Conservation (phyloP, 306 rosid genomes). For the Adenanthera pavonina region DNA sequence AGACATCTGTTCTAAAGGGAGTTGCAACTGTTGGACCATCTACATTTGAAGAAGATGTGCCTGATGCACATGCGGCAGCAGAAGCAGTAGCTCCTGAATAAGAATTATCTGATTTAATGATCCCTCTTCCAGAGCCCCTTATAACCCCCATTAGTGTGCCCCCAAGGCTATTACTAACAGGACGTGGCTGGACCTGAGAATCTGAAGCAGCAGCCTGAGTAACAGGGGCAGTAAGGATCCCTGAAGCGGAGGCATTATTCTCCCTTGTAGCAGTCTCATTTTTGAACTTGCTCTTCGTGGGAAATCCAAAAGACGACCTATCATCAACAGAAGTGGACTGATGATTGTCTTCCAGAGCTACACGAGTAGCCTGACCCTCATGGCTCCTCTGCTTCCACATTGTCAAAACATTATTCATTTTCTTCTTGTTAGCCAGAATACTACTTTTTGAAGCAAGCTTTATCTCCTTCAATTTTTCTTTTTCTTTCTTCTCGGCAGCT, state of each 20-base stretch:
- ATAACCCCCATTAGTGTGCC: slow-evolving; percentile 95
- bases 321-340: slow-evolving; percentile 63
- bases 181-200: slow-evolving; percentile 69
- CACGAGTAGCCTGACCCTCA: slow-evolving; percentile 89
- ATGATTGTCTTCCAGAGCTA: slow-evolving; percentile 80
- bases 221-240: slow-evolving; percentile 47
- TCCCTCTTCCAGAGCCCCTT: slow-evolving; percentile 92
- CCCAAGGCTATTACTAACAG: slow-evolving; percentile 85
- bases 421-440: slow-evolving; percentile 92
- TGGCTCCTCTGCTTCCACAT: slow-evolving; percentile 99
- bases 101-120: slow-evolving; percentile 64
- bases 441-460: slow-evolving; percentile 96
- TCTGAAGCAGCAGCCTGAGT: slow-evolving; percentile 57
- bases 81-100: slow-evolving; percentile 55
- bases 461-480: slow-evolving; percentile 86
- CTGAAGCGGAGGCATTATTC: slow-evolving; percentile 48
- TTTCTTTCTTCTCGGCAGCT: slow-evolving; percentile 97
- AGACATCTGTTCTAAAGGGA: slow-evolving; percentile 82
- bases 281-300: slow-evolving; percentile 70
- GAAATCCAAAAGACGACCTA: slow-evolving; percentile 57
- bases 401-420: slow-evolving; percentile 91
- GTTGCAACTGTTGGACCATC: slow-evolving; percentile 55
- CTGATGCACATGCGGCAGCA: slow-evolving; percentile 48
- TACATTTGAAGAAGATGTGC: slow-evolving; percentile 48
- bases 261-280: slow-evolving; percentile 61